phyloP scores from a whole-genome alignment of 2,329 filamentous ascomycete species.

The Colletotrichum sp. region DNA sequence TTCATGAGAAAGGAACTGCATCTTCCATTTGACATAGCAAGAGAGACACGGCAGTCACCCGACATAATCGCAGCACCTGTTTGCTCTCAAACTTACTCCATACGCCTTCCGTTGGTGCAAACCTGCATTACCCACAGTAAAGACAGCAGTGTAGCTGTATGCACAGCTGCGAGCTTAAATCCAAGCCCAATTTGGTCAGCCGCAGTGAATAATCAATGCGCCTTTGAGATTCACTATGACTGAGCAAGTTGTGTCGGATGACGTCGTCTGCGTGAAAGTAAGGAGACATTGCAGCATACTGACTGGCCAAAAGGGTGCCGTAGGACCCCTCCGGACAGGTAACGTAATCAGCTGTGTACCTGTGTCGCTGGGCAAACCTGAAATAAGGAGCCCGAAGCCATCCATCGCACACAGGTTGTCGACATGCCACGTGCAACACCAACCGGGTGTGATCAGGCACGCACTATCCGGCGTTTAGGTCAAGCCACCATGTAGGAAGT shows the following conservation, averaged over 20 bases:
- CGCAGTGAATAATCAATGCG: background rate
- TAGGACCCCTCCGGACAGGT: background rate
- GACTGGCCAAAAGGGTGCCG: background rate
- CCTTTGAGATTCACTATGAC: background rate
- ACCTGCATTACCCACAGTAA: background rate
- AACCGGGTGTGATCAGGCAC: background rate
- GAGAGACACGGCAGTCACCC: background rate
- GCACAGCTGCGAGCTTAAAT: background rate
- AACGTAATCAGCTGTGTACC: background rate
- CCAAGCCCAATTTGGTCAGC: background rate
- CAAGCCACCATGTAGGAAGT: background rate
- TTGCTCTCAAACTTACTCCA: background rate
- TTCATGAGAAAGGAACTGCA: background rate
- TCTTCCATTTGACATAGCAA: background rate
- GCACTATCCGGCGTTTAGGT: background rate
- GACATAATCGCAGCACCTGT: background rate
- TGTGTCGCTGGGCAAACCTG: background rate
- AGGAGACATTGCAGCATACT: background rate
- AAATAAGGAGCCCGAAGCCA: background rate
- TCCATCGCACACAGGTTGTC: background rate
- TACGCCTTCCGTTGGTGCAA: accelerated
- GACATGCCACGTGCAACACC: background rate
- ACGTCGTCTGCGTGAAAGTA: accelerated
- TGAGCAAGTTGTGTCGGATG: background rate
- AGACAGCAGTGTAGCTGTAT: background rate